These are phyloP conservation scores for Elsinoe ampelina DNA, from an alignment of 2,329 filamentous ascomycete genomes.

Conservation along the genomic window DNA sequence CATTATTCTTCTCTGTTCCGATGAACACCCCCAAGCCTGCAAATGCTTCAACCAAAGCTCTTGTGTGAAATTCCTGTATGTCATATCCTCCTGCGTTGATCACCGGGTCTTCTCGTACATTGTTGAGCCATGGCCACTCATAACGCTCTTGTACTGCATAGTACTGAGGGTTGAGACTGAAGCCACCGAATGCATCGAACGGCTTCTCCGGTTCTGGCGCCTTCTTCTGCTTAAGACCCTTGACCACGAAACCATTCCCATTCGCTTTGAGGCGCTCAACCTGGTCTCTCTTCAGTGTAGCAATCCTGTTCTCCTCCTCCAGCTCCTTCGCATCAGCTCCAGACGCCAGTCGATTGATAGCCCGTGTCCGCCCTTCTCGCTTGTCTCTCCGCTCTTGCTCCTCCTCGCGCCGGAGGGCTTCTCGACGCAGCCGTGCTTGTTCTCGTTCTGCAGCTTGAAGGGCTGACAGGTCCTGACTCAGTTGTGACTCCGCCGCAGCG, in stretches of 20 bases:
- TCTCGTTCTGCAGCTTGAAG: constrained; percentile 54
- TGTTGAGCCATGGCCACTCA: constrained; percentile 63
- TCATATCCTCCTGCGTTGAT: constrained; percentile 75
- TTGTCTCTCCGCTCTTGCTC: constrained; percentile 59
- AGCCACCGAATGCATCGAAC: constrained; percentile 81
- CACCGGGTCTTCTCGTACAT: constrained; percentile 53
- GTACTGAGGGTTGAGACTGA: constrained; percentile 55
- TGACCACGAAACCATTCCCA: constrained; percentile 51
- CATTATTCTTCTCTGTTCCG: constrained; percentile 55
- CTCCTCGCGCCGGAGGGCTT: constrained; percentile 57
- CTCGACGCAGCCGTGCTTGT: constrained; percentile 51
- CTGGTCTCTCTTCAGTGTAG: constrained; percentile 47
- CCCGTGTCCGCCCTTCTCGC: constrained; percentile 55
- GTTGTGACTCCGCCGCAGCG: constrained; percentile 38
- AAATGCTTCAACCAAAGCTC: constrained; percentile 82
- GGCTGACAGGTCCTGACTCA: constrained; percentile 38
- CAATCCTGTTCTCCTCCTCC: constrained; percentile 27
- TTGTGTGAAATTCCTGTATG: constrained; percentile 68
- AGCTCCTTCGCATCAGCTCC: constrained; percentile 52
- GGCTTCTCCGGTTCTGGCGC: constrained; percentile 58
- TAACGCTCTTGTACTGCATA: constrained; percentile 63
- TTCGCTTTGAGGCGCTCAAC: constrained; percentile 32
- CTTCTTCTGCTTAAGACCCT: constrained; percentile 62
- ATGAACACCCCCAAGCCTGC: constrained; percentile 81
- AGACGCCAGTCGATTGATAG: constrained; percentile 59